phyloP scores from a whole-genome alignment of 2,329 filamentous ascomycete genomes.

The Trichoderma cornu-damae region DNA sequence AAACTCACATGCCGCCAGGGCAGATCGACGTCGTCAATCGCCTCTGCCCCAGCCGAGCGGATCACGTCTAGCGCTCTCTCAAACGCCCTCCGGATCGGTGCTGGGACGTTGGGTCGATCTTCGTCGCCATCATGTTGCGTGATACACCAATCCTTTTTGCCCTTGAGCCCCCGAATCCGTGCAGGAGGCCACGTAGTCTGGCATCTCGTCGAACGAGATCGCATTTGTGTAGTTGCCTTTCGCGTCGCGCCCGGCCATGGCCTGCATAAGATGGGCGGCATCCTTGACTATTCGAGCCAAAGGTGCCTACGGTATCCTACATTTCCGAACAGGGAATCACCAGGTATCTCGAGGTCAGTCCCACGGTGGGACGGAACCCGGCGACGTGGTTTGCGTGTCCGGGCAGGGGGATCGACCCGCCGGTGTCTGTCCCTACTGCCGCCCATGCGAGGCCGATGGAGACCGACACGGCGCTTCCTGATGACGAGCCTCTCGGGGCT shows the following conservation, averaged over 20 bases:
- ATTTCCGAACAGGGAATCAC: slow-evolving; percentile 61
- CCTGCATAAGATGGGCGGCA: slow-evolving; percentile 56
- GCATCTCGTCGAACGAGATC: slow-evolving; percentile 46
- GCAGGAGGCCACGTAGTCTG: slow-evolving; percentile 58
- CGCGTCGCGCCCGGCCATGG: slow-evolving; percentile 57
- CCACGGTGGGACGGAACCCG: slow-evolving; percentile 64
- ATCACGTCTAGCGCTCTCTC: slow-evolving; percentile 1
- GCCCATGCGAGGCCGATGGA: slow-evolving; percentile 56
- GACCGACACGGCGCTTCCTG: slow-evolving; percentile 55
- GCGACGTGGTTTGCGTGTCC: slow-evolving; percentile 53
- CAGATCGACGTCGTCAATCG: neutral
- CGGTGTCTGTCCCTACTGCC: slow-evolving; percentile 52
- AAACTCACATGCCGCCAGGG: no score
- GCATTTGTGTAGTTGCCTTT: slow-evolving; percentile 59
- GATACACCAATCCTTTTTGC: slow-evolving; percentile 58
- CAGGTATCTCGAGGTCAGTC: slow-evolving; percentile 56
- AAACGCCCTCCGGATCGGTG: neutral
- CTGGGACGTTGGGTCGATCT: neutral
- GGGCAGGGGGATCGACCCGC: slow-evolving; percentile 56
- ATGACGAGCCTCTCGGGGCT: slow-evolving; percentile 58
- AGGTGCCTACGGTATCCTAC: slow-evolving; percentile 61
- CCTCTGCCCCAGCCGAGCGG: neutral
- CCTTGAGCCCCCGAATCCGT: slow-evolving; percentile 46
- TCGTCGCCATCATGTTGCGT: neutral
- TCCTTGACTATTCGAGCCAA: slow-evolving; percentile 63